phyloP scores from a whole-genome alignment of 139 green algal species.

The Auxenochlorella protothecoides region DNA sequence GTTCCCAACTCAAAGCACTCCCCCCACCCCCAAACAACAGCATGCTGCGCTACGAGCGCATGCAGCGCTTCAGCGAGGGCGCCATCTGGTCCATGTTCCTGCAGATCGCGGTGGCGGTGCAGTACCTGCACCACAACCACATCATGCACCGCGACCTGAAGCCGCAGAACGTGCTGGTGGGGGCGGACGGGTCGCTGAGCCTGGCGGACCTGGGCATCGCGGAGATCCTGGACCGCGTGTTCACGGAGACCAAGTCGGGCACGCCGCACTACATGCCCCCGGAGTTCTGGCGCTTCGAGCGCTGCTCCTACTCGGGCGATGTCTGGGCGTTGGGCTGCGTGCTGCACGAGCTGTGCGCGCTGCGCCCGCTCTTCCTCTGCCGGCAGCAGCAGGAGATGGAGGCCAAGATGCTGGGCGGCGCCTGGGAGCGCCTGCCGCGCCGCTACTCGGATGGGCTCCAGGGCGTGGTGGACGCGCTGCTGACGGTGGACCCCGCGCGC shows the following conservation, averaged over 20 bases:
- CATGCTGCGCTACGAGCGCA: constrained; percentile 41
- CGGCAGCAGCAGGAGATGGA: not conserved
- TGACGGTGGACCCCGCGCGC: not conserved
- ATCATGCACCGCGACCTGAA: constrained; percentile 75
- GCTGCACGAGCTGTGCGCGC: constrained; percentile 67
- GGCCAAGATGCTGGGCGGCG: not conserved
- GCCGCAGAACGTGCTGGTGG: constrained; percentile 64
- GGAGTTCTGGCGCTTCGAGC: constrained; percentile 65
- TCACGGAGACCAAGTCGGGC: constrained; percentile 61
- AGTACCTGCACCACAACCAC: constrained; percentile 54
- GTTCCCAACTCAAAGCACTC: no score
- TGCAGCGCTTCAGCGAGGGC: constrained; percentile 58
- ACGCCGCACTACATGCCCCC: constrained; percentile 80
- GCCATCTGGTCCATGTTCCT: constrained; percentile 46
- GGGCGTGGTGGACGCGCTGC: constrained; percentile 4
- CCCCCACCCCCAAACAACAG: constrained; percentile 13
- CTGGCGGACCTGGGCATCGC: constrained; percentile 77
- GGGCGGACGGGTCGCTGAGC: constrained; percentile 55
- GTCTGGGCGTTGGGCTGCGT: constrained; percentile 73
- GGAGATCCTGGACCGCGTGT: constrained; percentile 59
- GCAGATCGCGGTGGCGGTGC: constrained; percentile 41
- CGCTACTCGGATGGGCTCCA: constrained; percentile 7
- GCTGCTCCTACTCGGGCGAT: constrained; percentile 73
- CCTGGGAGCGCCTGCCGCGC: not conserved
- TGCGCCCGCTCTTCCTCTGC: constrained; percentile 6